A percentile compares a stretch with the other conserved stretches of the same genome.
These are phyloP conservation scores for Simplicillium aogashimaense DNA, from an alignment of 2,329 filamentous ascomycete species.

Conservation along the genomic window DNA sequence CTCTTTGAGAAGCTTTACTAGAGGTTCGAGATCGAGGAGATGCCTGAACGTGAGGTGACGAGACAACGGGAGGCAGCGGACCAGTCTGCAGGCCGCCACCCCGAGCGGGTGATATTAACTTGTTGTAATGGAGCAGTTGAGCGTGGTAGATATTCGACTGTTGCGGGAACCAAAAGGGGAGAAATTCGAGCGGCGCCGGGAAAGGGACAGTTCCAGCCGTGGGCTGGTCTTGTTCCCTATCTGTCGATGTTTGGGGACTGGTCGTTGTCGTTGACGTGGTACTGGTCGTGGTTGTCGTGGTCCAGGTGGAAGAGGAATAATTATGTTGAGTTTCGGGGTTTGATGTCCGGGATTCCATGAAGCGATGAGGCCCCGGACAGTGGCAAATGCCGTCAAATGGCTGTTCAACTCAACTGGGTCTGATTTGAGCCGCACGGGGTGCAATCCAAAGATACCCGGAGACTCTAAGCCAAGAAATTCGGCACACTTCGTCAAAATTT, in stretches of 20 bases:
- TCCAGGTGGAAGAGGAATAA: slow-evolving; percentile 16
- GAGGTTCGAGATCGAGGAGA: slow-evolving; percentile 47
- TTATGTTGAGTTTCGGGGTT: slow-evolving; percentile 26
- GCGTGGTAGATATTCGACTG: slow-evolving; percentile 50
- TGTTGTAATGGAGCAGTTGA: slow-evolving; percentile 56
- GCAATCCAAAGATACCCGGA: too few relatives aligned
- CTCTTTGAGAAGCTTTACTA: slow-evolving; percentile 50
- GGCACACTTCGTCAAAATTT: too few relatives aligned
- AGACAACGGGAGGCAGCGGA: slow-evolving; percentile 44
- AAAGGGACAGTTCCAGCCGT: slow-evolving; percentile 18
- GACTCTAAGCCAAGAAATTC: too few relatives aligned
- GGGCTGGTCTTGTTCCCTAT: slow-evolving; percentile 21
- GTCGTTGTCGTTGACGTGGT: slow-evolving; percentile 6
- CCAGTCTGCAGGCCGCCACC: slow-evolving; percentile 45
- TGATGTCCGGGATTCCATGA: slow-evolving; percentile 28
- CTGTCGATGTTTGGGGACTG: slow-evolving; percentile 16
- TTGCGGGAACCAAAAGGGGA: slow-evolving; percentile 49
- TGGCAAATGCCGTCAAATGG: too few relatives aligned
- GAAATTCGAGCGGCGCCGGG: slow-evolving; percentile 38
- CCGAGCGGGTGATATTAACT: slow-evolving; percentile 49
- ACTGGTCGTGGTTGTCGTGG: not conserved
- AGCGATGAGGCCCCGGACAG: slow-evolving; percentile 6
- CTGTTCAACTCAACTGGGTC: too few relatives aligned
- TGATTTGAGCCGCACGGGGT: too few relatives aligned
- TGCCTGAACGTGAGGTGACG: slow-evolving; percentile 45